Evolutionary conservation across 2,329 filamentous ascomycete genomes (phyloP).

Genomic region (Onygenales sp.): DNA sequence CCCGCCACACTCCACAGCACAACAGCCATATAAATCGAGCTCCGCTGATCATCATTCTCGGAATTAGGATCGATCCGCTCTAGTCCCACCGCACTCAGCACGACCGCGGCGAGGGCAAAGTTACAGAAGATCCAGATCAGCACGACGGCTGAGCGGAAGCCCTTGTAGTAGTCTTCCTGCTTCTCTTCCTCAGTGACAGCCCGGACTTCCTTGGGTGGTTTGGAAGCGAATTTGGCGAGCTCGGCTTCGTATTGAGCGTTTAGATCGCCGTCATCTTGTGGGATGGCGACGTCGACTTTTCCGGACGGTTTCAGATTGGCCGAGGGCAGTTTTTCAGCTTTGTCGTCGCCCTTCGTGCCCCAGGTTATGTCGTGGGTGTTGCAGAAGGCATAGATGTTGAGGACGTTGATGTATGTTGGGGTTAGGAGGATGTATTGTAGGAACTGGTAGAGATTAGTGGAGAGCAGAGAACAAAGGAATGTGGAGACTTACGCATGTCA

Average conservation of each 20-base stretch:
- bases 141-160: slow-evolving; percentile 85
- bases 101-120: slow-evolving; percentile 75
- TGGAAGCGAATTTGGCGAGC: slow-evolving; percentile 61
- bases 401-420: slow-evolving; percentile 93
- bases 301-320: slow-evolving; percentile 88
- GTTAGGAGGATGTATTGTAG: slow-evolving; percentile 90
- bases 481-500: slow-evolving; percentile 53
- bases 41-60: slow-evolving; percentile 45
- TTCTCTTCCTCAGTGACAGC: slow-evolving; percentile 53
- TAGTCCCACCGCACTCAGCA: slow-evolving; percentile 76
- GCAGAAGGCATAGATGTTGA: slow-evolving; percentile 98
- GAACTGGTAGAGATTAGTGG: slow-evolving; percentile 42
- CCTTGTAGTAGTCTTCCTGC: slow-evolving; percentile 97
- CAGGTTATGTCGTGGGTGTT: slow-evolving; percentile 97
- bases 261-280: slow-evolving; percentile 85
- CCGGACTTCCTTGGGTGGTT: slow-evolving; percentile 59
- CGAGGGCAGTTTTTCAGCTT: slow-evolving; percentile 78
- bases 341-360: slow-evolving; percentile 97
- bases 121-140: slow-evolving; percentile 96
- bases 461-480: neutral
- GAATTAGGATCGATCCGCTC: slow-evolving; percentile 49
- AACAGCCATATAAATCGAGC: slow-evolving; percentile 75
- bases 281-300: slow-evolving; percentile 80
- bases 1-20: slow-evolving; percentile 84
- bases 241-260: slow-evolving; percentile 93